A percentile compares a stretch with the other conserved stretches of the same genome.
Evolutionary conservation across 441 rosid species (phyloP).

Genomic region (Lepidium campestre): DNA sequence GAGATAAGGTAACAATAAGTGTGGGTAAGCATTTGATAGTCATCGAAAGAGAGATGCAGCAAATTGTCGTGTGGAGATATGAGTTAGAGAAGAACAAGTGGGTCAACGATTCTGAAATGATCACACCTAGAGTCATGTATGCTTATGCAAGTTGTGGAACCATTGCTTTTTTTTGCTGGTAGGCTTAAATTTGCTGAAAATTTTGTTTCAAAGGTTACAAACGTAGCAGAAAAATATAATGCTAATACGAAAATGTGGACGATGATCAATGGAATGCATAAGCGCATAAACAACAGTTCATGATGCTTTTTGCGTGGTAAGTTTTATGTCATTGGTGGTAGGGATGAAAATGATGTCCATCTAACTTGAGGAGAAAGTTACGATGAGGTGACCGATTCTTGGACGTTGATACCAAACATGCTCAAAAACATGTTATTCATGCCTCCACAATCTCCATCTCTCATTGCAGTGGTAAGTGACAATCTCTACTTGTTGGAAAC

Average conservation of each 20-base stretch:
- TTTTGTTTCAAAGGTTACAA: too few relatives aligned
- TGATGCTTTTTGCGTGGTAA: constrained; percentile 58
- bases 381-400: constrained; percentile 38
- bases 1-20: constrained; percentile 63
- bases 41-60: constrained; percentile 44
- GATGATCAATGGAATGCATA: constrained; percentile 37
- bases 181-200: too few relatives aligned
- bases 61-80: constrained; percentile 58
- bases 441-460: constrained; percentile 52
- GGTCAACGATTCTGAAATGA: constrained; percentile 61
- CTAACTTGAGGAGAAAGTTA: constrained; percentile 63
- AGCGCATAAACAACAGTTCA: constrained; percentile 40
- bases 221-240: constrained; percentile 55
- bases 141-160: constrained; percentile 61
- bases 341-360: constrained; percentile 31
- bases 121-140: constrained; percentile 49
- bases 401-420: constrained; percentile 57
- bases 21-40: constrained; percentile 67
- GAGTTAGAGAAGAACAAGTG: constrained; percentile 55
- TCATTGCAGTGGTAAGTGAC: constrained; percentile 54
- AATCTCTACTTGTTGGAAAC: constrained; percentile 60
- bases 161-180: constrained; percentile 60
- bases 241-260: constrained; percentile 59
- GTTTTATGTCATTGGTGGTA: constrained; percentile 65
- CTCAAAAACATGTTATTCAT: constrained; percentile 33